Percentiles rank a stretch among this genome's conserved stretches.
Evolutionary conservation across 1,139 yeast genomes (phyloP).

Genomic region (Candida tropicalis): DNA sequence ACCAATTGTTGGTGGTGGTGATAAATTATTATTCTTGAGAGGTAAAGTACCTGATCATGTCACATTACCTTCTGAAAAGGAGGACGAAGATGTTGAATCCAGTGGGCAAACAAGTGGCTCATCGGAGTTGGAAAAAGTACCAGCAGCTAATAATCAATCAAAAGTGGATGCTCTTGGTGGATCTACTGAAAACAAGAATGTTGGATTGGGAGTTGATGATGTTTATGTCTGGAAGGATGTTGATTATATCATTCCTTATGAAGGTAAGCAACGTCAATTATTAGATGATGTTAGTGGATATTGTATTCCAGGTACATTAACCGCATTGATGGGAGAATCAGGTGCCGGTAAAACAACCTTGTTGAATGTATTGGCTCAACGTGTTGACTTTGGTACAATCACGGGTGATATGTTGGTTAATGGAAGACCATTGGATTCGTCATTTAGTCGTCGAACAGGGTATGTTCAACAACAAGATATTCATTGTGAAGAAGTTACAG

Average conservation of each 20-base stretch:
- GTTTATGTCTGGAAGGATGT: slow-evolving; percentile 49
- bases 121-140: not conserved
- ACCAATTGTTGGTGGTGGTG: slow-evolving; percentile 60
- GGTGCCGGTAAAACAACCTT: slow-evolving; percentile 74
- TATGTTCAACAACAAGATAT: slow-evolving; percentile 69
- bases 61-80: slow-evolving; percentile 23
- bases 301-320: slow-evolving; percentile 67
- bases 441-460: slow-evolving; percentile 63
- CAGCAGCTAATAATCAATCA: slow-evolving; percentile 17
- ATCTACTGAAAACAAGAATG: slow-evolving; percentile 13
- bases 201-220: slow-evolving; percentile 29
- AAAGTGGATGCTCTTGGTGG: slow-evolving; percentile 42
- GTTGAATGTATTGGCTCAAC: slow-evolving; percentile 59
- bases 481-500: slow-evolving; percentile 59
- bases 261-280: slow-evolving; percentile 47
- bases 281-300: slow-evolving; percentile 63
- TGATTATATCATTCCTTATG: slow-evolving; percentile 42
- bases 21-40: slow-evolving; percentile 56
- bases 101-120: slow-evolving; percentile 1
- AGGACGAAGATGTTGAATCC: slow-evolving; percentile 16
- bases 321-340: slow-evolving; percentile 74
- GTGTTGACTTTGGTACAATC: slow-evolving; percentile 59
- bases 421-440: slow-evolving; percentile 53
- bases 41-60: slow-evolving; percentile 48
- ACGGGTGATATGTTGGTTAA: slow-evolving; percentile 68